Conservation (phyloP, 148 eudicot species). For the Suaeda aralocaspica region DNA sequence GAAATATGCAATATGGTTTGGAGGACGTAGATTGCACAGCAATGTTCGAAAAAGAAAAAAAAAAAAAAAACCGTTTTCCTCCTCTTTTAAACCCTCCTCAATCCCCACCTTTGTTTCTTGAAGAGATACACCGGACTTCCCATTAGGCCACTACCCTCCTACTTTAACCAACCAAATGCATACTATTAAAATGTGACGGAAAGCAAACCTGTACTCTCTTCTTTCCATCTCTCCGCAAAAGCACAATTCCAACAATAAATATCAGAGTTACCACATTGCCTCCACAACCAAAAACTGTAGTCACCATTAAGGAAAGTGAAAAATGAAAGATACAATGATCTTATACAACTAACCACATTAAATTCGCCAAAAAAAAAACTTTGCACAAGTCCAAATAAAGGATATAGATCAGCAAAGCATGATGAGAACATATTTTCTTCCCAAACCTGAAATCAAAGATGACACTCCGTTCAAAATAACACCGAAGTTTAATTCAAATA, state of each 20-base stretch:
- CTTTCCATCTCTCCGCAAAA: conserved; percentile 25
- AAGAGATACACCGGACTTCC: too few relatives aligned
- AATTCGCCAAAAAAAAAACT: too few relatives aligned
- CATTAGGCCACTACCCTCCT: background rate
- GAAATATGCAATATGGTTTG: too few relatives aligned
- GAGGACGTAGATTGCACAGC: too few relatives aligned
- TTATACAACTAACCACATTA: background rate
- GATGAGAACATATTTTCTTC: conserved; percentile 48
- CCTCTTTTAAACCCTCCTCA: too few relatives aligned
- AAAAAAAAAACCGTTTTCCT: too few relatives aligned
- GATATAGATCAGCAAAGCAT: conserved; percentile 72
- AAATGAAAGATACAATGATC: background rate
- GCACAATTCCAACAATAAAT: conserved; percentile 33
- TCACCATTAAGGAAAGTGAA: conserved; percentile 26
- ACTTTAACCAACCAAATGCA: background rate
- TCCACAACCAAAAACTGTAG: conserved; percentile 60
- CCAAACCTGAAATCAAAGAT: conserved; percentile 56
- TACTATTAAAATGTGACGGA: background rate
- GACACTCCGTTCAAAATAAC: background rate
- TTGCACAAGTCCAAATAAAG: conserved; percentile 27
- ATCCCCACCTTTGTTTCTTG: too few relatives aligned
- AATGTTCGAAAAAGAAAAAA: too few relatives aligned
- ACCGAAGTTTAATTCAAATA: background rate
- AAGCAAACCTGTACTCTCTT: conserved; percentile 36
- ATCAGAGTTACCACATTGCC: conserved; percentile 42